Evolutionary conservation across 176 grass and related monocot species (phyloP).

Genomic region (Canna indica): DNA sequence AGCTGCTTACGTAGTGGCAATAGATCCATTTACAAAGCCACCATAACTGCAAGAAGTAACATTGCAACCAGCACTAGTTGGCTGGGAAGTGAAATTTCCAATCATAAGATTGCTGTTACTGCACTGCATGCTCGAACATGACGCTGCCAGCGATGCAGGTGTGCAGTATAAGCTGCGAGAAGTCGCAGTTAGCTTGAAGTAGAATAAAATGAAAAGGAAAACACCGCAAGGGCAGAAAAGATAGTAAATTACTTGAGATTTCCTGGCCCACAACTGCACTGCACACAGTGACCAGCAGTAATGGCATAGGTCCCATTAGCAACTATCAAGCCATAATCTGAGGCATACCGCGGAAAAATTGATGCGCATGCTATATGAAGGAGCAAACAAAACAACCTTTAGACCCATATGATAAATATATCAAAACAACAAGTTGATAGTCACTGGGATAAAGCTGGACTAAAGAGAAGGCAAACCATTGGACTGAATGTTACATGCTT

Average conservation of each 20-base stretch:
- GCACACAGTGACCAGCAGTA: conserved; percentile 8
- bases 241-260: conserved; percentile 1
- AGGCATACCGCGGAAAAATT: conserved; percentile 3
- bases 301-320: conserved; percentile 9
- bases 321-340: conserved; percentile 3
- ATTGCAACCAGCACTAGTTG: conserved; percentile 7
- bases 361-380: conserved; percentile 1
- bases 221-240: background rate
- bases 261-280: conserved; percentile 15
- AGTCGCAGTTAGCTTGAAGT: background rate
- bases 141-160: conserved; percentile 1
- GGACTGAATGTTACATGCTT: background rate
- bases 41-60: conserved; percentile 14
- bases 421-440: background rate
- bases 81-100: conserved; percentile 4
- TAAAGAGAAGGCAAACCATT: too few species aligned
- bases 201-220: background rate
- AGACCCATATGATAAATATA: background rate
- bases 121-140: conserved; percentile 18
- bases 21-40: conserved; percentile 16
- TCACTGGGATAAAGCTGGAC: too few species aligned
- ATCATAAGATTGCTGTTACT: conserved; percentile 16
- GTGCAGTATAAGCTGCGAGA: conserved; percentile 2
- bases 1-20: background rate
- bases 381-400: background rate